phyloP scores from a whole-genome alignment of 192 early-diverging fungal species.

The Coemansia aciculifera region DNA sequence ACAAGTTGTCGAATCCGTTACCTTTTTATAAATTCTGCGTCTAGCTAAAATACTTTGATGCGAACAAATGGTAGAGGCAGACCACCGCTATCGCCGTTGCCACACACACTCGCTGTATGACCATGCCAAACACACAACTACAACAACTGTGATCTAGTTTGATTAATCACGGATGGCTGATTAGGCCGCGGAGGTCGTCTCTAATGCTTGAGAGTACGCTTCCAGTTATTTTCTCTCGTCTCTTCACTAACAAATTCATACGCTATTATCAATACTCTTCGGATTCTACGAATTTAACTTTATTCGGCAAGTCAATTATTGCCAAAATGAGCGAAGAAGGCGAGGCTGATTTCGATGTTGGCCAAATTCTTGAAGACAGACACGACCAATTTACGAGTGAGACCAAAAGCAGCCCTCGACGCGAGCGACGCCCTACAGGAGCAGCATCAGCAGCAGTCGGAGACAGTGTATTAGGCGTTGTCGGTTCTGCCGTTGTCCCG shows the following conservation, averaged over 20 bases:
- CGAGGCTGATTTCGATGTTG: constrained; percentile 44
- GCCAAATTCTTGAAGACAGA: constrained; percentile 23
- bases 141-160: background rate
- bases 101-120: background rate
- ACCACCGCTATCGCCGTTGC: background rate
- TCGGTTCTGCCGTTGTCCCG: background rate
- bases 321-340: constrained; percentile 52
- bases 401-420: background rate
- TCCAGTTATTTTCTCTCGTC: background rate
- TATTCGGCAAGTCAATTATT: background rate
- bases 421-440: background rate
- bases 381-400: background rate
- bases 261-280: background rate
- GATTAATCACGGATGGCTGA: background rate
- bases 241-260: background rate
- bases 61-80: constrained; percentile 5
- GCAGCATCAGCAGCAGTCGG: background rate
- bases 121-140: background rate
- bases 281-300: background rate
- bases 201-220: background rate
- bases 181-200: background rate
- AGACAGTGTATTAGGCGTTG: background rate
- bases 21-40: constrained; percentile 6
- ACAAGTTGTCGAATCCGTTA: constrained; percentile 8
- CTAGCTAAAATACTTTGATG: constrained; percentile 4